These are phyloP conservation scores for Xylariaceae sp. DNA, from an alignment of 2,329 filamentous ascomycete species.

Conservation along the genomic window DNA sequence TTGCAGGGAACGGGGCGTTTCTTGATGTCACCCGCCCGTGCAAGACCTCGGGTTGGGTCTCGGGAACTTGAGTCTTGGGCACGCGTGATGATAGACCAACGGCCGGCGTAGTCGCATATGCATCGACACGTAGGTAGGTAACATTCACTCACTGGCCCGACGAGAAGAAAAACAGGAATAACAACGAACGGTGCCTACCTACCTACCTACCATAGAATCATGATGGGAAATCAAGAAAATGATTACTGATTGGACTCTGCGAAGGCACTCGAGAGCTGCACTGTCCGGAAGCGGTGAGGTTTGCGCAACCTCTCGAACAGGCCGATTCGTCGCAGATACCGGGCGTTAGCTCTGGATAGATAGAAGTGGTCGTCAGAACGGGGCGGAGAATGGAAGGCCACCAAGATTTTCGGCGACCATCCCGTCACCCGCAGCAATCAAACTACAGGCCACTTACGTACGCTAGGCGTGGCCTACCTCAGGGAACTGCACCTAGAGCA, in stretches of 20 bases:
- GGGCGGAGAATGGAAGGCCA: not conserved
- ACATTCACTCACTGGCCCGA: no score
- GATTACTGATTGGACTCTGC: not conserved
- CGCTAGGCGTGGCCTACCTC: no score
- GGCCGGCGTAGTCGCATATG: not conserved
- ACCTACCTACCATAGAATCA: no score
- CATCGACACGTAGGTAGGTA: not conserved
- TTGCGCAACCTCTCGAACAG: not conserved
- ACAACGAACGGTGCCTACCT: no score
- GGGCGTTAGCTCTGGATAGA: no score
- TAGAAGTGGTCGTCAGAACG: not conserved
- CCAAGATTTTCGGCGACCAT: not conserved
- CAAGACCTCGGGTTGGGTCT: no score
- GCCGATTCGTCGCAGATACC: not conserved
- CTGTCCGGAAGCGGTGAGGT: not conserved
- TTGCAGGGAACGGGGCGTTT: constrained; percentile 1
- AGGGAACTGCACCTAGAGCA: no score
- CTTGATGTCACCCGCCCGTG: not conserved
- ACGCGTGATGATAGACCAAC: constrained; percentile 7
- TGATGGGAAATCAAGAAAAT: no score
- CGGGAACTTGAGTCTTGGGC: not conserved
- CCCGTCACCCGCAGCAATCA: no score
- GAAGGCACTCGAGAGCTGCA: not conserved
- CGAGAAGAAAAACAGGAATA: no score
- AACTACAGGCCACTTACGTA: no score